Conservation (phyloP, 495 filamentous ascomycete species). For the Echria macrotheca region DNA sequence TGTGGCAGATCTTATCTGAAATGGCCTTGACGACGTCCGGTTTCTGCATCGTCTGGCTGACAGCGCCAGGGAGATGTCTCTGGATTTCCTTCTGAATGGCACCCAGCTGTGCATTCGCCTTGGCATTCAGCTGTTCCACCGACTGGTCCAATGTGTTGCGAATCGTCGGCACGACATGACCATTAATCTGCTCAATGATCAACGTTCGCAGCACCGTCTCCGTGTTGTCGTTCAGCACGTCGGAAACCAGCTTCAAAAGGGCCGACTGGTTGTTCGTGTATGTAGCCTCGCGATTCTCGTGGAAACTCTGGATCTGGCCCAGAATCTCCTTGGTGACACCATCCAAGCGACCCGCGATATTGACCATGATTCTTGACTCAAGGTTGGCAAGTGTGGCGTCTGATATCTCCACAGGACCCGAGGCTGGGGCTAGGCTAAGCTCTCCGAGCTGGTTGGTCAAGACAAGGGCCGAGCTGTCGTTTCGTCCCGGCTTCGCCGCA, state of each 20-base stretch:
- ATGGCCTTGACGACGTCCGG: constrained; percentile 63
- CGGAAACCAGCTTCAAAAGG: constrained; percentile 78
- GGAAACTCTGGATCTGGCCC: constrained; percentile 31
- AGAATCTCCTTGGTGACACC: constrained; percentile 39
- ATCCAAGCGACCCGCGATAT: constrained; percentile 39
- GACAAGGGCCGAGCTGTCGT: constrained; percentile 13
- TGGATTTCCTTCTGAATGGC: constrained; percentile 58
- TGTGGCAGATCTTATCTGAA: constrained; percentile 62
- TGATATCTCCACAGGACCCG: constrained; percentile 37
- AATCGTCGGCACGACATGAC: constrained; percentile 54
- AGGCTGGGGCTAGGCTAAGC: constrained; percentile 10
- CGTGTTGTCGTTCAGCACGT: constrained; percentile 83
- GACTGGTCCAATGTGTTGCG: constrained; percentile 39
- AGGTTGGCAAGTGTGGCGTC: constrained; percentile 41
- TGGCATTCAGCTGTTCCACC: constrained; percentile 39
- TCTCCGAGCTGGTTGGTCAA: constrained; percentile 14
- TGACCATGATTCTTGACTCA: constrained; percentile 38
- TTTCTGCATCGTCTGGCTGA: constrained; percentile 57
- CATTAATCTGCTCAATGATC: constrained; percentile 60
- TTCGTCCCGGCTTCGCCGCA: constrained; percentile 23
- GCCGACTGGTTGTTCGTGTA: constrained; percentile 36
- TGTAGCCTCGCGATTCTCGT: constrained; percentile 25
- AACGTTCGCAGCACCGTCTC: constrained; percentile 71
- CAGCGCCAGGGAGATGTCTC: constrained; percentile 38
- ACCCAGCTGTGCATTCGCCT: constrained; percentile 42